Base-by-base conservation (phyloP, 768 basidiomycete genomes). In the Holtermannia corniformis region DNA sequence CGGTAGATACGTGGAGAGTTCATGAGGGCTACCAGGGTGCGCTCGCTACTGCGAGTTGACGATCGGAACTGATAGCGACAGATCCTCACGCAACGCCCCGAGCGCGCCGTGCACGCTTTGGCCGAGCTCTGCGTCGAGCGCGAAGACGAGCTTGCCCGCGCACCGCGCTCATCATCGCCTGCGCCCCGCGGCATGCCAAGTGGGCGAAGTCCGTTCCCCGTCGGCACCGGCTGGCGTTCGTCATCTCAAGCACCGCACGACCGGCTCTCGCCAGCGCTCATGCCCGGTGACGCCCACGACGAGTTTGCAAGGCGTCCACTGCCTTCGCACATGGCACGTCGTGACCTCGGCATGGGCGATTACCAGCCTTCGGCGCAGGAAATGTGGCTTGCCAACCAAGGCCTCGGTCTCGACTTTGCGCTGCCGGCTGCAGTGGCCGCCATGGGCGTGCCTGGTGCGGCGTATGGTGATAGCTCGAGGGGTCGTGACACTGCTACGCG, bases 1-100 rank as follows among this genome's bases (percentile, higher is more conserved):
- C 27, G 49, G 25, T 28, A 96, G 92, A 91, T 99, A 65, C 91
- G 93, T 13, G 92, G 93, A 7, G 93, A 97, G 75, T 93, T 99
- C 71, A 93, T 93, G 88, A 84, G 93, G 28, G 93, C 92, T 3
- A 83, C 85, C 21, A 59, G 70, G 55, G 69, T 71, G 41, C 57
- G 68, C 55, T 28, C 2, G 12, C 19, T 44, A n/a, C n/a, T 16
- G 25, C 21, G 11, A 41, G n/a, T 26, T 14, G 1, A 10, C 13
- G 24, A 16, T 13, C 21, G 11, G 4, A 19, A 47, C 56, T 60
- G 50, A 62, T 40, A 4, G 11, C 28, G 13, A n/a, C 79, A 90
- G 51, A 87, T 97, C 52, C 76, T 99, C 27, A 78, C 82, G 11
- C 75, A 78, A 57, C 84, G 85, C 25, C 88, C 87, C 1, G 85